Conservation (phyloP, 1,284 basidiomycete genomes). For the Spongispora temasekensis region DNA sequence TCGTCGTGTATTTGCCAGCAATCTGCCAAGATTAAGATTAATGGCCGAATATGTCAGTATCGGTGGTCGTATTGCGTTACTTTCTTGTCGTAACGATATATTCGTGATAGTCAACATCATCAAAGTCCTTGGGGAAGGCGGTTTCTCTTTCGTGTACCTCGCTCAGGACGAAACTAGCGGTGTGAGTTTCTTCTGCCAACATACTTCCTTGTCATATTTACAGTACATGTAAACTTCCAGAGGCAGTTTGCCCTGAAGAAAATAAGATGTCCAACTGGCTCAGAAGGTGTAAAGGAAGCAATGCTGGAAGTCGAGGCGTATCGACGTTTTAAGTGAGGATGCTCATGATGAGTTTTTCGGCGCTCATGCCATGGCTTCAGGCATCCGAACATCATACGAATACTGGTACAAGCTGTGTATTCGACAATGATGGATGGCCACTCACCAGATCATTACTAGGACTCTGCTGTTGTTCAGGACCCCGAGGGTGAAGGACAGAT, state of each 20-base stretch:
- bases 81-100: constrained; percentile 4
- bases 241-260: constrained; percentile 94
- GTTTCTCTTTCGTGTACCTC: constrained; percentile 93
- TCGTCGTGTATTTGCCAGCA: constrained; percentile 80
- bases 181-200: constrained; percentile 44
- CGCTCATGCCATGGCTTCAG: constrained; percentile 40
- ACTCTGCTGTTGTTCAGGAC: constrained; percentile 94
- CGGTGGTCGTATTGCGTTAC: neutral
- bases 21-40: constrained; percentile 87
- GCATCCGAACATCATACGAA: constrained; percentile 88
- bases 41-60: constrained; percentile 83
- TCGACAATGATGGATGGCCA: neutral
- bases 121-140: constrained; percentile 91
- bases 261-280: constrained; percentile 83
- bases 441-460: constrained; percentile 44
- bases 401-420: constrained; percentile 52
- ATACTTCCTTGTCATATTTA: neutral
- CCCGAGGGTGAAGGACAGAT: constrained; percentile 92
- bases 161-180: constrained; percentile 85
- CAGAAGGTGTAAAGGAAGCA: constrained; percentile 79
- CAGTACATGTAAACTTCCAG: constrained; percentile 36
- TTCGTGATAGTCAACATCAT: constrained; percentile 72
- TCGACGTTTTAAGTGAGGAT: constrained; percentile 80
- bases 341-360: neutral
- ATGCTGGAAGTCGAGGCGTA: constrained; percentile 94